A percentile compares a stretch with the other conserved stretches of the same genome.
phyloP scores from a whole-genome alignment of 108 stramenopile species.

The Mediolabrus comicus region DNA sequence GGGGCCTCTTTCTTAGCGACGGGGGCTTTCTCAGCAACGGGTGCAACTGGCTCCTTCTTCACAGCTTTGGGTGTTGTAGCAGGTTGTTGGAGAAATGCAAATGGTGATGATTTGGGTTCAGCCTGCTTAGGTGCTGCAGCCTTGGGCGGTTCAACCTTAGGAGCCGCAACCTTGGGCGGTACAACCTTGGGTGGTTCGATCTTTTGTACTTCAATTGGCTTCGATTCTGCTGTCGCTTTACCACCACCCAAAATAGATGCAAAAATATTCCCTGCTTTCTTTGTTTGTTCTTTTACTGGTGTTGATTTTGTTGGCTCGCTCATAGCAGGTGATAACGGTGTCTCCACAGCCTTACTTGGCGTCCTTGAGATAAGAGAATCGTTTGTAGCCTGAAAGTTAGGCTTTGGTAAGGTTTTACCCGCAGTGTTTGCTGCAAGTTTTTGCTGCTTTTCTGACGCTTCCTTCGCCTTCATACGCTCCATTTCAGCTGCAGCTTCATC shows the following conservation, averaged over 20 bases:
- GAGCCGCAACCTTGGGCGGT: slow-evolving; percentile 5
- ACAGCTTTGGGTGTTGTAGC: not conserved
- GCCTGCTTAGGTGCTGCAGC: slow-evolving; percentile 2
- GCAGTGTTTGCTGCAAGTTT: slow-evolving; percentile 10
- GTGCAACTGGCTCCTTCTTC: slow-evolving; percentile 18
- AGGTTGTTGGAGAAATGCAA: not conserved
- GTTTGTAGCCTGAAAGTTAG: not conserved
- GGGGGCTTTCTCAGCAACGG: slow-evolving; percentile 33
- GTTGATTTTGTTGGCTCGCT: not conserved
- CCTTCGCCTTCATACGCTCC: slow-evolving; percentile 60
- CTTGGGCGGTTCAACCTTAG: not conserved
- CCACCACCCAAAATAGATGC: slow-evolving; percentile 22
- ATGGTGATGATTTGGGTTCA: slow-evolving; percentile 9
- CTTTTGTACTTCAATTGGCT: slow-evolving; percentile 16
- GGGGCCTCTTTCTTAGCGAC: slow-evolving; percentile 10
- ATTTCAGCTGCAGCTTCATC: slow-evolving; percentile 66
- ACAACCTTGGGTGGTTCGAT: not conserved
- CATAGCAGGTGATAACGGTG: slow-evolving; percentile 8
- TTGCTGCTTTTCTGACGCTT: slow-evolving; percentile 60
- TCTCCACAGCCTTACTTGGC: not conserved
- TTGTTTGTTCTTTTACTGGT: not conserved
- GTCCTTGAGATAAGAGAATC: not conserved
- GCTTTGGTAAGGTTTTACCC: slow-evolving; percentile 9
- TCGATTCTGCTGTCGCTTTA: not conserved
- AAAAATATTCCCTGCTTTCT: slow-evolving; percentile 11